Conservation (phyloP, 306 rosid species). For the Echinosophora koreensis region DNA sequence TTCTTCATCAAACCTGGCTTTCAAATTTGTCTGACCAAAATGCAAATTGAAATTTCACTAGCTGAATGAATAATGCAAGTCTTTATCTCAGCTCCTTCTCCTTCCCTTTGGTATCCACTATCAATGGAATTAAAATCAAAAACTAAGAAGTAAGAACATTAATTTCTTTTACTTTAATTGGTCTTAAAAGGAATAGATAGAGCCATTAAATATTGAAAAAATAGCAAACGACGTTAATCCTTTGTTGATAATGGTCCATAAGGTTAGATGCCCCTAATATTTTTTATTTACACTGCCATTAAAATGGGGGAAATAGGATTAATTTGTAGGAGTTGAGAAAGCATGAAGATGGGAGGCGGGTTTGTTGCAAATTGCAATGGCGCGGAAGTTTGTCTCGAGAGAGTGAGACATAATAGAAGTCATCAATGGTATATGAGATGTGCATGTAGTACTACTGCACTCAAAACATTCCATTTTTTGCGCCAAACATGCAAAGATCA, state of each 20-base stretch:
- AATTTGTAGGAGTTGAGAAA: constrained; percentile 22
- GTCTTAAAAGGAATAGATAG: not conserved
- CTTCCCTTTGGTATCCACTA: too few species aligned
- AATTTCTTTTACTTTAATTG: not conserved
- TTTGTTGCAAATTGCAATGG: constrained; percentile 49
- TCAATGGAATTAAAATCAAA: too few species aligned
- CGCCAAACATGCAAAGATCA: constrained; percentile 52
- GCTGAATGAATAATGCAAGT: too few species aligned
- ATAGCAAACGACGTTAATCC: constrained; percentile 40
- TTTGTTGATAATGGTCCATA: constrained; percentile 6
- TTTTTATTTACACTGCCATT: not conserved
- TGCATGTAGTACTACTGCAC: constrained; percentile 44
- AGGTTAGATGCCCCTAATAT: constrained; percentile 14
- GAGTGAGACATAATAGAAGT: constrained; percentile 51
- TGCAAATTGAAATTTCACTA: too few species aligned
- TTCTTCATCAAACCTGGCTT: too few species aligned
- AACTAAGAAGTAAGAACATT: too few species aligned
- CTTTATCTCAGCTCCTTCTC: too few species aligned
- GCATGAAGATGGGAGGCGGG: constrained; percentile 18
- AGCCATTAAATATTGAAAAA: not conserved
- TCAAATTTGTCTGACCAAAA: too few species aligned
- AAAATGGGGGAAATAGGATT: not conserved
- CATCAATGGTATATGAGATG: constrained; percentile 41
- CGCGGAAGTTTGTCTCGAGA: constrained; percentile 46
- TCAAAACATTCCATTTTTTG: constrained; percentile 47